Evolutionary conservation across 495 filamentous ascomycete species (phyloP), one percentile per base, ranked within the genome.

Genomic region (Hypomontagnella submonticulosa): DNA sequence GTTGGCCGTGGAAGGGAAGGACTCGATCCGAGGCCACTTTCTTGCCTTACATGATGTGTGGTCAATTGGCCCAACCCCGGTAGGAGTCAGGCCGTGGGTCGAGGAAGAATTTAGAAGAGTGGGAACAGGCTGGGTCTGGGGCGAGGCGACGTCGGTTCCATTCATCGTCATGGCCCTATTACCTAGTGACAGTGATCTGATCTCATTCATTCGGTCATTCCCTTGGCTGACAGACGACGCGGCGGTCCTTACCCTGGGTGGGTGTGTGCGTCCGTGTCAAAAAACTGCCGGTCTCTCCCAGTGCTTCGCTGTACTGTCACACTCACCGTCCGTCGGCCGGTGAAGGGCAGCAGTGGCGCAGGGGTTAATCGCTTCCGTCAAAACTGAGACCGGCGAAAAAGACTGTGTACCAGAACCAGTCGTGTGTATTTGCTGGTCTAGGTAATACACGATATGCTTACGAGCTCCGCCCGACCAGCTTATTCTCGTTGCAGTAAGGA

Each of bases 261-360:
- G 30, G 63, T 49, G 56, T 40, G 55, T 48, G 40, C 13, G 47
- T 32, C 52, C 27, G 38, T 27, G 37, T 57, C 27, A 57, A 47
- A 46, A 60, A 67, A 69, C 50, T 63, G 60, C 66, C 66, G 60
- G 66, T 69, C 37, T 63, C 48, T 52, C 43, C 23, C 23, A 37
- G 43, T 46, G 23, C 50, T 52, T 56, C 20, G 43, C 53, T 55
- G 46, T 57, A 27, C 47, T 30, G 64, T 67, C 54, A 55, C 59
- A 68, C 58, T 63, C 65, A 59, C 66, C 58, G 41, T 67, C 55
- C 48, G 55, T 61, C 57, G 34, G 65, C 48, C 59, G 59, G 65
- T 46, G 42, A 68, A 48, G 3, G 37, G n/a, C 27, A 55, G 55
- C 56, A 60, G 60, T 55, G 66, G 59, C 54, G 37, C 53, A 38